Evolutionary conservation across 768 basidiomycete genomes (phyloP), one percentile per base, ranked within the genome.

Genomic region (Pleurotus sapidus): DNA sequence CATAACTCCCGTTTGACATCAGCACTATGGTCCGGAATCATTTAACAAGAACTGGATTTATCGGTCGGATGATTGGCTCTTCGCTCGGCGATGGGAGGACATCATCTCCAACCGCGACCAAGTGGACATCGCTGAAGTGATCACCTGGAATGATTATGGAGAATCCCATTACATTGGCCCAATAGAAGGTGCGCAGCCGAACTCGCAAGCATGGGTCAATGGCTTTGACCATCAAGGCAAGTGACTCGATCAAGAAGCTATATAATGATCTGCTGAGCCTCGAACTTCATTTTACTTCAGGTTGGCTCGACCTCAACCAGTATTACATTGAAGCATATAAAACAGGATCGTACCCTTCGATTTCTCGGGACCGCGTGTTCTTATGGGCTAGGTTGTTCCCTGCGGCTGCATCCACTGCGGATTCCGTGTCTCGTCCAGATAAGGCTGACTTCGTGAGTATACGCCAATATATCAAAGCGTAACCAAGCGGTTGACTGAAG

Each of bases 121-220:
- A 59, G 72, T 88, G 27, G 84, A 86, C 62, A 74, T 90, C 49
- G 80, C 82, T 17, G 75, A 91, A 68, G 66, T 87, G 56, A 58
- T 85, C 46, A 81, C 84, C 12, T 90, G 84, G 84, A 91, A 91
- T 58, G 89, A 91, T 67, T 90, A 75, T 56, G 87, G 88, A 59
- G 87, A 89, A 66, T 87, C 85, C 3, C 87, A 91, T 65, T 94
- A 95, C 67, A 74, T 94, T 47, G 89, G 87, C 12, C 91, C 92
- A 2, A 83, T 91, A 63, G 81, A 85, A 60, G 87, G 89, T 8
- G 81, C 74, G 24, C 84, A 88, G 65, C 90, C 91, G 47, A 77
- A 83, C 66, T 88, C 86, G 50, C 79, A 89, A 61, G 78, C 78
- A 5, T 91, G 89, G 89, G 87, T 87, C 4, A 65, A 87, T 62